These are phyloP conservation scores for Solanum microdontum DNA, from an alignment of 257 asterid genomes.

Conservation along the genomic window DNA sequence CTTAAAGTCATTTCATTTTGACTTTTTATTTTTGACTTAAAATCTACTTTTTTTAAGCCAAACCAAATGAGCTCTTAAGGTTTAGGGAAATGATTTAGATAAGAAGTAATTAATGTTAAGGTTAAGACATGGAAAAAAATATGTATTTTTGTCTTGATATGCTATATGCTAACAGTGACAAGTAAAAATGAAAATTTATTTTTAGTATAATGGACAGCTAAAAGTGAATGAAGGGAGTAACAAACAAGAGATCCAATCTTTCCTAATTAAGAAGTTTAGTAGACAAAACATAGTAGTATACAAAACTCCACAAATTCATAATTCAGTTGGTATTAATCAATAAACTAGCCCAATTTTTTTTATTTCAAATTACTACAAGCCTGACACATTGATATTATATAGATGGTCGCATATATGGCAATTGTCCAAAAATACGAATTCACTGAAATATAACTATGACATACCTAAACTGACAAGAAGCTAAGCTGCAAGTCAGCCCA, in stretches of 20 bases:
- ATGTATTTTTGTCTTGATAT: not conserved
- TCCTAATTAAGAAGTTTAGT: not conserved
- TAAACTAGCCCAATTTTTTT: not conserved
- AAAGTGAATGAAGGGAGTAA: not conserved
- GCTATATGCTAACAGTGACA: not conserved
- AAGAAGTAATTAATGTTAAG: not conserved
- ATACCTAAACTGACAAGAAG: conserved; percentile 86
- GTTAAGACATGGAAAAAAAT: not conserved
- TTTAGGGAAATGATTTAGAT: not conserved
- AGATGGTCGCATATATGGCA: not conserved
- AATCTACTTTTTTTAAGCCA: too few species aligned
- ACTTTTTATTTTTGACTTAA: too few species aligned
- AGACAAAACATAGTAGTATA: not conserved
- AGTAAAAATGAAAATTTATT: not conserved
- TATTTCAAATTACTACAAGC: not conserved
- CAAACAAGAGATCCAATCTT: not conserved
- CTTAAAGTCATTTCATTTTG: too few species aligned
- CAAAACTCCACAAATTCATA: not conserved
- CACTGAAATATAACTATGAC: not conserved
- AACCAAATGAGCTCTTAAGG: not conserved
- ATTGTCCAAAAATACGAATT: not conserved
- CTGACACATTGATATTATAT: not conserved
- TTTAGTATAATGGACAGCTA: not conserved
- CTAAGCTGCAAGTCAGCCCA: conserved; percentile 85
- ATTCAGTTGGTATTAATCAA: not conserved